Conservation (phyloP, 805 yeast genomes). For the Brettanomyces custersianus region DNA sequence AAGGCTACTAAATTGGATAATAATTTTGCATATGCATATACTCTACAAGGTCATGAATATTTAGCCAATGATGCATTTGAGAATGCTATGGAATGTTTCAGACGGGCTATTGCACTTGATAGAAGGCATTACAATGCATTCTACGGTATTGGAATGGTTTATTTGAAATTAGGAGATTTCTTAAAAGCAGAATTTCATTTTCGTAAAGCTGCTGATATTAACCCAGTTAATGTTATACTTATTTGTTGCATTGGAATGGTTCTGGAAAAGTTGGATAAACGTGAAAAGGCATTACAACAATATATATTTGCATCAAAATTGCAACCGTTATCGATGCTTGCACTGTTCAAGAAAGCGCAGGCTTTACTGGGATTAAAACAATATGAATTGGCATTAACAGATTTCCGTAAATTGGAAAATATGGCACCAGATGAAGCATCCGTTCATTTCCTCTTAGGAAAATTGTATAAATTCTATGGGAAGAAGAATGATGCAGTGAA, state of each 20-base stretch:
- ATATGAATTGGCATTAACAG: conserved; percentile 62
- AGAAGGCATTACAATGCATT: conserved; percentile 86
- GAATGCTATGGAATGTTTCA: conserved; percentile 74
- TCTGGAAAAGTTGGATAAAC: conserved; percentile 63
- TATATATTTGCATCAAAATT: conserved; percentile 76
- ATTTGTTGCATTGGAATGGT: conserved; percentile 94
- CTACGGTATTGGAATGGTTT: conserved; percentile 94
- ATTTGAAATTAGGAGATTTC: conserved; percentile 76
- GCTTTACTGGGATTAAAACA: conserved; percentile 61
- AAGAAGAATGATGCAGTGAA: conserved; percentile 71
- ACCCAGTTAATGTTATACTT: conserved; percentile 83
- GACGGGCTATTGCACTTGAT: conserved; percentile 69
- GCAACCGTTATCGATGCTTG: conserved; percentile 80
- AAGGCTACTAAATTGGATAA: conserved; percentile 58
- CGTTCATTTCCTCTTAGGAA: conserved; percentile 84
- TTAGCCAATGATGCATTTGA: conserved; percentile 85
- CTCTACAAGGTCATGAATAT: conserved; percentile 89
- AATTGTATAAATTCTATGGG: conserved; percentile 68
- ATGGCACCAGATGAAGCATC: conserved; percentile 93
- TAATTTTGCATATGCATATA: conserved; percentile 77
- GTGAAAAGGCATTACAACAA: conserved; percentile 66
- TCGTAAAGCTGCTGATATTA: conserved; percentile 77
- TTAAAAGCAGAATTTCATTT: conserved; percentile 80
- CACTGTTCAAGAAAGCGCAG: conserved; percentile 85
- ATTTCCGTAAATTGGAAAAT: conserved; percentile 61